Conservation (phyloP, 1,284 basidiomycete species). For the Pisolithus thermaeus region DNA sequence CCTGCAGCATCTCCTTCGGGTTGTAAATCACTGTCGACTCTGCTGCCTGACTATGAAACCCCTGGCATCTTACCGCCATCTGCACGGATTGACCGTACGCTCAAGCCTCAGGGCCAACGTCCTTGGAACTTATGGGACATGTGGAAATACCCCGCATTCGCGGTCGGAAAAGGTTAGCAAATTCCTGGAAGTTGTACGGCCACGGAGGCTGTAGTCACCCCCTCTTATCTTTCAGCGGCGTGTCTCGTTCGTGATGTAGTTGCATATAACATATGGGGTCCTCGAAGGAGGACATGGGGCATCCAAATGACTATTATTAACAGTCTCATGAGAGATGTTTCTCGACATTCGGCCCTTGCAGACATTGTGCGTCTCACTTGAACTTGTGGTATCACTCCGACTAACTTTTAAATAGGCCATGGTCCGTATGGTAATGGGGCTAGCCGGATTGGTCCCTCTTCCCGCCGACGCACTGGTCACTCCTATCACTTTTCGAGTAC, state of each 20-base stretch:
- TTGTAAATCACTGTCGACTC: constrained; percentile 15
- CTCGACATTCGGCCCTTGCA: constrained; percentile 78
- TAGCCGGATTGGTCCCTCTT: constrained; percentile 80
- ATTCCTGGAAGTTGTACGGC: background rate
- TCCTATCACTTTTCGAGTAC: constrained; percentile 88
- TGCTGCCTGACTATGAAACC: constrained; percentile 58
- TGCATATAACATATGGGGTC: constrained; percentile 72
- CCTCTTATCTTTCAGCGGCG: constrained; percentile 44
- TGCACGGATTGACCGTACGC: constrained; percentile 58
- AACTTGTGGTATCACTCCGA: constrained; percentile 2
- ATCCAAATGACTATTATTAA: constrained; percentile 85
- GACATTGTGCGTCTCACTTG: constrained; percentile 60
- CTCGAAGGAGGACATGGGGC: constrained; percentile 81
- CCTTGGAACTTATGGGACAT: constrained; percentile 60
- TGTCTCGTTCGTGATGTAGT: constrained; percentile 65
- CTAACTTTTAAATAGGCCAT: constrained; percentile 42
- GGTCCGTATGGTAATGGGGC: constrained; percentile 75
- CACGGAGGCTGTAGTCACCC: background rate
- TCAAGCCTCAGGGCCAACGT: constrained; percentile 48
- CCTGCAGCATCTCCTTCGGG: constrained; percentile 13
- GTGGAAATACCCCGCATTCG: constrained; percentile 62
- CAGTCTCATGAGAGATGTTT: constrained; percentile 81
- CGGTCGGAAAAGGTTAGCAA: constrained; percentile 57
- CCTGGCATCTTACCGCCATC: constrained; percentile 64
- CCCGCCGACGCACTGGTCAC: constrained; percentile 94